Evolutionary conservation across 2,329 filamentous ascomycete genomes (phyloP).

Genomic region (Dactylellina haptotyla): DNA sequence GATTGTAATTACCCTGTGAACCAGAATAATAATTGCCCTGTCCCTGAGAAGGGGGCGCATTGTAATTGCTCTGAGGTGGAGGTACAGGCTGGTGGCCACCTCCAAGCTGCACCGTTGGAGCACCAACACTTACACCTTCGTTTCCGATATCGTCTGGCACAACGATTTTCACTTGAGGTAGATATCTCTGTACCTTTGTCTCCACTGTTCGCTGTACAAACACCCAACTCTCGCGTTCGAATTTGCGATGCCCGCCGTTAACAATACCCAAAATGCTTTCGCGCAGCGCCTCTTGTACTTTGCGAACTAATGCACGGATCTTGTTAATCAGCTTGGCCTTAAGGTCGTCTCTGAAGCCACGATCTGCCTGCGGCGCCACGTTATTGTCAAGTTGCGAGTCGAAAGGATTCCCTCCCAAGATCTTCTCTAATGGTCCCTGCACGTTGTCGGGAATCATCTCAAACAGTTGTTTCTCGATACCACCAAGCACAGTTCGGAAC

Average conservation of each 20-base stretch:
- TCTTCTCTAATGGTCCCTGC: constrained; percentile 64
- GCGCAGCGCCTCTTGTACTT: constrained; percentile 64
- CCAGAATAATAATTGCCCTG: not conserved
- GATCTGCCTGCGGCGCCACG: constrained; percentile 58
- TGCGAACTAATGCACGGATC: constrained; percentile 64
- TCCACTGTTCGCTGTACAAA: constrained; percentile 65
- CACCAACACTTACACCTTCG: constrained; percentile 64
- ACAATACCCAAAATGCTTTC: constrained; percentile 64
- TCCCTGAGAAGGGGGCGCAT: not conserved
- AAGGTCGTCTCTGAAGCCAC: constrained; percentile 64
- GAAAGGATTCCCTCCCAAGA: constrained; percentile 65
- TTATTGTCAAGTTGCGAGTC: constrained; percentile 63
- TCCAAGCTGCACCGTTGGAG: constrained; percentile 56
- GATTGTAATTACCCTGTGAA: not conserved
- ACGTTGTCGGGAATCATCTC: constrained; percentile 64
- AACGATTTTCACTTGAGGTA: constrained; percentile 64
- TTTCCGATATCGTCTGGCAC: constrained; percentile 66
- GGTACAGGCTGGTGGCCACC: not conserved
- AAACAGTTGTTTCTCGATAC: constrained; percentile 65
- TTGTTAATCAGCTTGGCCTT: constrained; percentile 64
- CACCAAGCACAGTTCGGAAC: constrained; percentile 64
- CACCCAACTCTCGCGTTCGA: constrained; percentile 64
- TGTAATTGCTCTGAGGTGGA: not conserved
- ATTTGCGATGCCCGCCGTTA: constrained; percentile 65
- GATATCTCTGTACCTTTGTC: constrained; percentile 64